phyloP scores from a whole-genome alignment of 2,329 filamentous ascomycete genomes.

The Pyrenochaeta sp. region DNA sequence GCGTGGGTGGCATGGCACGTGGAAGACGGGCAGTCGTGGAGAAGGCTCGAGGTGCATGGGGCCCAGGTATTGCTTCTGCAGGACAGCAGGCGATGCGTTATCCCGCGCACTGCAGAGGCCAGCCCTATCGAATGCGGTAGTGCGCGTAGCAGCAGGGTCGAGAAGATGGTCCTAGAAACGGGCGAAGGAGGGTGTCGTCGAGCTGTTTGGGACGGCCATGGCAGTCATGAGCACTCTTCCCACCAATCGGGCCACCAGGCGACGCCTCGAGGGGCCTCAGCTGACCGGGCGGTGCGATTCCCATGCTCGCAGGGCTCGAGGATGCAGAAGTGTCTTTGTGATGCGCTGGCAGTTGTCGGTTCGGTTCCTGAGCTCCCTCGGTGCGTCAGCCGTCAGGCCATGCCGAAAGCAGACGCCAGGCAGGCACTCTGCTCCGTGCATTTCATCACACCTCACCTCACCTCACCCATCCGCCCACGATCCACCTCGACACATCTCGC shows the following conservation, averaged over 20 bases:
- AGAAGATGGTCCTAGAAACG: background rate
- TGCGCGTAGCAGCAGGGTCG: constrained; percentile 2
- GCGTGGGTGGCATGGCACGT: constrained; percentile 26
- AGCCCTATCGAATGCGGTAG: constrained; percentile 41
- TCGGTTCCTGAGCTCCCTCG: constrained; percentile 23
- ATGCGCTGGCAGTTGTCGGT: constrained; percentile 29
- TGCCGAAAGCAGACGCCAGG: constrained; percentile 1
- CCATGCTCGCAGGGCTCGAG: constrained; percentile 12
- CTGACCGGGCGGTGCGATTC: constrained; percentile 13
- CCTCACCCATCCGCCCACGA: constrained; percentile 2
- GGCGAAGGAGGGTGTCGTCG: constrained; percentile 5
- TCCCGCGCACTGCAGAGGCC: constrained; percentile 9
- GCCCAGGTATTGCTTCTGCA: constrained; percentile 8
- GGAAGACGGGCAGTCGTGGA: constrained; percentile 26
- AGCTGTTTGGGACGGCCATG: constrained; percentile 13
- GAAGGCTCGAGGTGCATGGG: constrained; percentile 4
- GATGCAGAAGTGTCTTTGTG: constrained; percentile 14
- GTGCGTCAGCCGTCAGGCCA: constrained; percentile 13
- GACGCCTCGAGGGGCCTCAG: background rate
- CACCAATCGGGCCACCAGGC: background rate
- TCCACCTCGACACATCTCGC: constrained; percentile 10
- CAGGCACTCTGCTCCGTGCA: background rate
- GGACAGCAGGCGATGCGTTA: constrained; percentile 2
- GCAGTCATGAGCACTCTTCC: constrained; percentile 9
- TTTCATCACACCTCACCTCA: constrained; percentile 14